Percentiles rank a stretch among this genome's conserved stretches.
phyloP scores from a whole-genome alignment of 345 rosid genomes.

The Melaleuca quinquenervia region DNA sequence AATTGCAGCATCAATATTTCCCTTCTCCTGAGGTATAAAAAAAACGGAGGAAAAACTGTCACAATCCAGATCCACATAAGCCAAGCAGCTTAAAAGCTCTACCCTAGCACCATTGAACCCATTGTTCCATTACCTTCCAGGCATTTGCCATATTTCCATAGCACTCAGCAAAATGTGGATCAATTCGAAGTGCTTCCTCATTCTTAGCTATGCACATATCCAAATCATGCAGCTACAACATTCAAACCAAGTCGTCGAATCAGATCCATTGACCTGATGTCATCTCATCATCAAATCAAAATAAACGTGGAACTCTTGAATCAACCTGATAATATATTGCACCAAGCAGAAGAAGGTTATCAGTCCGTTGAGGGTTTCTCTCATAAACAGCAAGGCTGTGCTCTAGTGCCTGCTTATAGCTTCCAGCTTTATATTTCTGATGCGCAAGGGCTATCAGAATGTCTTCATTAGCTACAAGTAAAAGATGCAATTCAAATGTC shows the following conservation, averaged over 20 bases:
- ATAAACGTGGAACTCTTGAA: neutral
- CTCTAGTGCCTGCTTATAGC: conserved; percentile 69
- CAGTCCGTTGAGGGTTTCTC: conserved; percentile 67
- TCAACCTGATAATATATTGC: conserved; percentile 91
- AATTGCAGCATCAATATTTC: conserved; percentile 82
- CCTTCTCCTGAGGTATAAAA: conserved; percentile 75
- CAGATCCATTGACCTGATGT: neutral
- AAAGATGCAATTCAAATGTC: neutral
- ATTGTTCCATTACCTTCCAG: conserved; percentile 58
- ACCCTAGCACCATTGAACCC: neutral
- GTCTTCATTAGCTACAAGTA: conserved; percentile 61
- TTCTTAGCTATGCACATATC: conserved; percentile 94
- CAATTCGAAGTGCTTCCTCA: conserved; percentile 89
- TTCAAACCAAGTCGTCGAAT: neutral
- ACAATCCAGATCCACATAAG: neutral
- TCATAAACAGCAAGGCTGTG: conserved; percentile 73
- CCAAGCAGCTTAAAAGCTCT: neutral
- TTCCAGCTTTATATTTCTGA: conserved; percentile 79
- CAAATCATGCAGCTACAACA: conserved; percentile 71
- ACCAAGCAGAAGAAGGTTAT: conserved; percentile 92
- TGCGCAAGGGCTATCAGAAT: conserved; percentile 63
- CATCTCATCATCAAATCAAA: neutral
- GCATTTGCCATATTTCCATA: conserved; percentile 99
- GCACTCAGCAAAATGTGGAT: conserved; percentile 96
- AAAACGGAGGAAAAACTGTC: neutral